Evolutionary conservation across 352 stramenopile genomes (phyloP).

Genomic region (Pilasporangium apinafurcum): DNA sequence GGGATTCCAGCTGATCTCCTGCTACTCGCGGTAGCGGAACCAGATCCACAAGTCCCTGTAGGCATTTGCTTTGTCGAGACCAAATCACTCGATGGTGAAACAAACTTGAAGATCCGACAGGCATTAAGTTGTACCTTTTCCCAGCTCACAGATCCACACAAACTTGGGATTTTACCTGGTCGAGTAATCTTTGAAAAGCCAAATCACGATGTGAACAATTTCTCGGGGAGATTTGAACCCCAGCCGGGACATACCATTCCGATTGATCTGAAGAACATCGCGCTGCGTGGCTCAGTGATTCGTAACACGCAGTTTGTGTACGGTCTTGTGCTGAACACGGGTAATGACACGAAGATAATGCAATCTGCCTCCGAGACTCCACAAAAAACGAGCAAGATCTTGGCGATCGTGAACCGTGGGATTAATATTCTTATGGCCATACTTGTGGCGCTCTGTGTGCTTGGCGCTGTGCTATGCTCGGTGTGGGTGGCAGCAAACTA

Average conservation of each 20-base stretch:
- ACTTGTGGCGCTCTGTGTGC: conserved; percentile 56
- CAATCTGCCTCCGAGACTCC: conserved; percentile 68
- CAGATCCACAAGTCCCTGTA: conserved; percentile 44
- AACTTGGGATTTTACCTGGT: conserved; percentile 57
- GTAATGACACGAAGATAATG: conserved; percentile 86
- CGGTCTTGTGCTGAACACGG: conserved; percentile 78
- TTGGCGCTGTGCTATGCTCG: conserved; percentile 62
- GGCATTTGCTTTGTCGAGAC: conserved; percentile 87
- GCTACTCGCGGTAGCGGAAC: conserved; percentile 65
- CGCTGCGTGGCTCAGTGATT: conserved; percentile 74
- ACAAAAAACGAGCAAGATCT: conserved; percentile 76
- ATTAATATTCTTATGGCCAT: conserved; percentile 76
- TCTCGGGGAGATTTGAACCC: conserved; percentile 70
- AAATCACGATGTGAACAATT: conserved; percentile 87
- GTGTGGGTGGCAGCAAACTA: conserved; percentile 61
- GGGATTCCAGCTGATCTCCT: conserved; percentile 76
- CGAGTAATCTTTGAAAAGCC: conserved; percentile 70
- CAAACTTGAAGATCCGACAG: conserved; percentile 83
- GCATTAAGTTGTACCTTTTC: conserved; percentile 79
- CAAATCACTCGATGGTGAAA: conserved; percentile 84
- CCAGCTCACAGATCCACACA: conserved; percentile 63
- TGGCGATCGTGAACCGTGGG: conserved; percentile 76
- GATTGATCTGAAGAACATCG: conserved; percentile 83
- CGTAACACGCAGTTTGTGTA: conserved; percentile 79
- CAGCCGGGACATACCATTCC: conserved; percentile 73